Conservation (phyloP, 495 filamentous ascomycete genomes). For the Aspergillus sclerotioniger region DNA sequence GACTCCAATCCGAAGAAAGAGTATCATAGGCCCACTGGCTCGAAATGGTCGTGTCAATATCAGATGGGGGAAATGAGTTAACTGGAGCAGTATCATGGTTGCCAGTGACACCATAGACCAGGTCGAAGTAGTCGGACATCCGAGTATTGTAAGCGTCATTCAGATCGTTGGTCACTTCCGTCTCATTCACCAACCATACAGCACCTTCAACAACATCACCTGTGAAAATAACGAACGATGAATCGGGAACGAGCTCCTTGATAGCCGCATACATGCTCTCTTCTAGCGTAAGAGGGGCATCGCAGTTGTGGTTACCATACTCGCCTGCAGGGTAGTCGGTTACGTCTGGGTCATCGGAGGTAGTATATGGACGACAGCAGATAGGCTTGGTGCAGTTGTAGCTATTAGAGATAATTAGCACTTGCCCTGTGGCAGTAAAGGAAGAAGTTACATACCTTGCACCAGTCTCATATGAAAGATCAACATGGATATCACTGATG, state of each 20-base stretch:
- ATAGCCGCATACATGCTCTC: constrained; percentile 5
- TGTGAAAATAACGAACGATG: constrained; percentile 1
- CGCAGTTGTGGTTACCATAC: constrained; percentile 5
- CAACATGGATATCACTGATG: constrained; percentile 3
- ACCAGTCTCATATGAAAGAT: constrained; percentile 2
- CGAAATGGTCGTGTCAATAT: constrained; percentile 50
- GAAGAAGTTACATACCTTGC: neutral
- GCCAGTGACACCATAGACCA: constrained; percentile 20
- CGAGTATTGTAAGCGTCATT: neutral
- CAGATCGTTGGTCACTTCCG: neutral
- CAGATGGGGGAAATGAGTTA: constrained; percentile 49
- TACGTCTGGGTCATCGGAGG: neutral
- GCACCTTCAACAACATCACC: constrained; percentile 4
- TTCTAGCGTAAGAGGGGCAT: constrained; percentile 2
- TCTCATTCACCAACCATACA: constrained; percentile 3
- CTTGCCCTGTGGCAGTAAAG: neutral
- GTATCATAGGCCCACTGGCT: constrained; percentile 58
- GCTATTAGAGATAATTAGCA: neutral
- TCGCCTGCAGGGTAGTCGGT: constrained; percentile 1
- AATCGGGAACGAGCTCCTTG: neutral
- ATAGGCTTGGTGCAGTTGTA: constrained; percentile 5
- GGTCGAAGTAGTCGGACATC: constrained; percentile 3
- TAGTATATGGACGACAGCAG: constrained; percentile 1
- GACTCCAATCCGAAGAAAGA: constrained; percentile 49
- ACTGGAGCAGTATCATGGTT: constrained; percentile 58